These are phyloP conservation scores for Chaetoceros tenuissimus DNA, from an alignment of 108 stramenopile genomes.

Conservation along the genomic window DNA sequence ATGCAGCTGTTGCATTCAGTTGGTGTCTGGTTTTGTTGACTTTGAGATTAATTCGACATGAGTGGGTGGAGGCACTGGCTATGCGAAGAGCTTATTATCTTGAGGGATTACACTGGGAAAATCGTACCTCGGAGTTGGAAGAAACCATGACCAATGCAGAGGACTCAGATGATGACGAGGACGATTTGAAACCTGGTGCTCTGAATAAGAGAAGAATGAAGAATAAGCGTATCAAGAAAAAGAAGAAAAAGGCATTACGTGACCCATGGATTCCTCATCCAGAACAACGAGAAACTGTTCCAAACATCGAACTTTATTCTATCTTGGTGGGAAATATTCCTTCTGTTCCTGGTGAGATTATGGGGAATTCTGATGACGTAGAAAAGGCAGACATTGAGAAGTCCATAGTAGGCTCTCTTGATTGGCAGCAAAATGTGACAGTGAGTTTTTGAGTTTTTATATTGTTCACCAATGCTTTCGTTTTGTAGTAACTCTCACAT, in stretches of 20 bases:
- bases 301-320: conserved; percentile 72
- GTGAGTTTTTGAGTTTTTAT: background rate
- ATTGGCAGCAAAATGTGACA: conserved; percentile 79
- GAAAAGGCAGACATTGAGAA: conserved; percentile 25
- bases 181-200: conserved; percentile 7
- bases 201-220: background rate
- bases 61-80: conserved; percentile 68
- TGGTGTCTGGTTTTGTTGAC: conserved; percentile 56
- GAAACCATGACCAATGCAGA: conserved; percentile 28
- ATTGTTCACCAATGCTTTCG: no score
- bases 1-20: conserved; percentile 37
- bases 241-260: conserved; percentile 20
- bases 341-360: conserved; percentile 40
- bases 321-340: conserved; percentile 80
- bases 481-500: no score
- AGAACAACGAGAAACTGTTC: conserved; percentile 73
- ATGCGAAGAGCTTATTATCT: conserved; percentile 78
- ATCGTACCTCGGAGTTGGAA: conserved; percentile 50
- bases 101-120: conserved; percentile 65
- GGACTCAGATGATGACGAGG: conserved; percentile 15
- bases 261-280: conserved; percentile 81
- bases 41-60: conserved; percentile 30
- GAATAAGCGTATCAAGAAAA: conserved; percentile 5
- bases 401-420: conserved; percentile 36
- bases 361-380: conserved; percentile 28